Base-by-base conservation (phyloP, 73 alveolate genomes). In the Durusdinium trenchii region DNA sequence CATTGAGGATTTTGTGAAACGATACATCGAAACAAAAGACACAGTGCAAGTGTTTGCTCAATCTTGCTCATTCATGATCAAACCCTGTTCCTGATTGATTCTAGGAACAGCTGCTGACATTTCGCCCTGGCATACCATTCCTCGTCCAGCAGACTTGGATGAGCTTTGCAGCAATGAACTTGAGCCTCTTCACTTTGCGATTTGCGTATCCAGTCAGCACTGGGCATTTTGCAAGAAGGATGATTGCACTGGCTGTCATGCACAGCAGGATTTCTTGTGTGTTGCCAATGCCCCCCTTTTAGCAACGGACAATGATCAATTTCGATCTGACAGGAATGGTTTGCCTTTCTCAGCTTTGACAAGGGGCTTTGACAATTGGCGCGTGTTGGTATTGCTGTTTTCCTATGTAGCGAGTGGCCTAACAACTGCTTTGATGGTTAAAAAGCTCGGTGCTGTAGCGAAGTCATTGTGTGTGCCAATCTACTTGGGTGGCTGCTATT, bases 401-500 rank as follows among this genome's bases (percentile, higher is more conserved):
- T 76, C 93, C 38, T 94, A 94, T n/a, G 93, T 78, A 7, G 99
- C 99, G 12, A 94, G 94, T 42, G 99, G 99, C 40, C 99, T 94
- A 12, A 94, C 99, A 61, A 94, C 99, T 5, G 99, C 84, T 20
- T 43, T 94, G 99, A 94, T 94, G 99, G 99, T 94, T 42, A 94
- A 94, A 51, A 73, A 78, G 50, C 93, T 94, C 35, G 99, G 99
- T 6, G 99, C 99, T 18, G 90, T 94, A 51, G 99, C 99, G 40
- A 94, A 94, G 69, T 73, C 99, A 1, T 83, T 94, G 0, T 94
- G 99, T 47, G 99, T 94, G 69, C 99, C 99, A 67, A 57, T 94
- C 69, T 94, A 94, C 50, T 78, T 94, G 99, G 99, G 99, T 30
- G 89, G 89, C 62, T 94, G 99, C 99, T 94, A 94, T n/a, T 81